Percentiles rank a stretch among this genome's conserved stretches.
These are phyloP conservation scores for Phialemoniopsis sp. DNA, from an alignment of 2,329 filamentous ascomycete genomes.

Conservation along the genomic window DNA sequence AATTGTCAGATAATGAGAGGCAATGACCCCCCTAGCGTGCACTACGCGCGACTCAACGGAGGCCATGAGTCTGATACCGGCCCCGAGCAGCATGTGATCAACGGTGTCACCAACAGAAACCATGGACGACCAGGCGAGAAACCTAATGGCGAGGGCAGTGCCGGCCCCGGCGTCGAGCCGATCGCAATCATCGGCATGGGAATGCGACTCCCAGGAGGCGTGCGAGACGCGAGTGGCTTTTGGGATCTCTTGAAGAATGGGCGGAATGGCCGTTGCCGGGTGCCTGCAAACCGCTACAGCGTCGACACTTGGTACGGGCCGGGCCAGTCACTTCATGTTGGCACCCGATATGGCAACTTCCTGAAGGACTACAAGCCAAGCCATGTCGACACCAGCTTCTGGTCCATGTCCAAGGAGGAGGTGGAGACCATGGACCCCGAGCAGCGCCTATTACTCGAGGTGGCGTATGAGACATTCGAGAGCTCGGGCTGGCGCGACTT, in stretches of 20 bases:
- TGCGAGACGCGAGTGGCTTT: conserved; percentile 16
- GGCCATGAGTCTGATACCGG: too few relatives aligned
- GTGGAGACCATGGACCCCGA: conserved; percentile 19
- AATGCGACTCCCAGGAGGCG: conserved; percentile 22
- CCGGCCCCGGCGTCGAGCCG: conserved; percentile 5
- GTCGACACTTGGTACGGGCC: conserved; percentile 14
- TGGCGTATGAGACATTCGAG: conserved; percentile 10
- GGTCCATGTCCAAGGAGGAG: conserved; percentile 20
- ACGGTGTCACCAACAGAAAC: too few relatives aligned
- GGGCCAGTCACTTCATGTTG: conserved; percentile 5
- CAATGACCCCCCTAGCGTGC: too few relatives aligned
- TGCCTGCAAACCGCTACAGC: conserved; percentile 21
- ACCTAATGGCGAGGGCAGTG: too few relatives aligned
- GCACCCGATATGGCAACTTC: conserved; percentile 18
- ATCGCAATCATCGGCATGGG: conserved; percentile 27
- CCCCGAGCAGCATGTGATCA: too few relatives aligned
- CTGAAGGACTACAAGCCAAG: conserved; percentile 17
- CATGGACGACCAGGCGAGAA: too few relatives aligned
- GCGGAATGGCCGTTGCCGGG: conserved; percentile 12
- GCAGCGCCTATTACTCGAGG: conserved; percentile 7
- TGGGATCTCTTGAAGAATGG: conserved; percentile 26
- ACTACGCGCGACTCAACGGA: too few relatives aligned
- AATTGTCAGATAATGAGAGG: too few relatives aligned
- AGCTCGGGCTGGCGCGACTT: conserved; percentile 9
- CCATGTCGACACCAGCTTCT: conserved; percentile 24